These are phyloP conservation scores for Garcia nutans DNA, from an alignment of 345 rosid species.

Conservation along the genomic window DNA sequence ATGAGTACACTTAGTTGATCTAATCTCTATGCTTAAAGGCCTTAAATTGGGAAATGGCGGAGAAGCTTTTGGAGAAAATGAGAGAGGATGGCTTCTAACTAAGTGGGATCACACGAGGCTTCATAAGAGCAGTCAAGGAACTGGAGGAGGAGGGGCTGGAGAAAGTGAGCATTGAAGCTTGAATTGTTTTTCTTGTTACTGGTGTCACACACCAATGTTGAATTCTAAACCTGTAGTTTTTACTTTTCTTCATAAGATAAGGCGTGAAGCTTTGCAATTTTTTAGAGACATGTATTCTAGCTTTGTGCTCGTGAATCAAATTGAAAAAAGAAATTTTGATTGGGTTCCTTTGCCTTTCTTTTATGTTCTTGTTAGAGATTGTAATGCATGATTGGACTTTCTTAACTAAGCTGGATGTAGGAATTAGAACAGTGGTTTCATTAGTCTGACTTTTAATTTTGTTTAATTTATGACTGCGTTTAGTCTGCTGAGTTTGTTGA, in stretches of 20 bases:
- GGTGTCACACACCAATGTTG: not conserved
- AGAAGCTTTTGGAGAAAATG: slow-evolving; percentile 66
- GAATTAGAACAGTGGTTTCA: not conserved
- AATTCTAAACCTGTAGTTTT: not conserved
- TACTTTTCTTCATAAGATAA: not conserved
- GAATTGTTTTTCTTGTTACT: not conserved
- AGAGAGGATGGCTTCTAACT: slow-evolving; percentile 63
- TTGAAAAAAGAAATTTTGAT: not conserved
- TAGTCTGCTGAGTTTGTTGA: not conserved
- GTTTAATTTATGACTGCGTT: not conserved
- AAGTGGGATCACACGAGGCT: slow-evolving; percentile 65
- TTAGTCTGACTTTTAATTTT: not conserved
- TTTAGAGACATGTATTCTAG: not conserved
- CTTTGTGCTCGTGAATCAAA: not conserved
- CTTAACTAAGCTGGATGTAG: not conserved
- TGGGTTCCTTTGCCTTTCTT: not conserved
- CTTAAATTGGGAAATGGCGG: slow-evolving; percentile 70
- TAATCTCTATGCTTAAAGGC: slow-evolving; percentile 80
- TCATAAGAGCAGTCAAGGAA: slow-evolving; percentile 75
- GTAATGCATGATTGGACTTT: not conserved
- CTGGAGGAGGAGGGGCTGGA: slow-evolving; percentile 51
- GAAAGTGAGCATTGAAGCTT: slow-evolving; percentile 28
- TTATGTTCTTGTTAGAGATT: not conserved
- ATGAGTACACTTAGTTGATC: slow-evolving; percentile 76
- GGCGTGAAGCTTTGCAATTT: slow-evolving; percentile 2